phyloP scores from a whole-genome alignment of 2,329 filamentous ascomycete species.

The Penicillium frequentans region DNA sequence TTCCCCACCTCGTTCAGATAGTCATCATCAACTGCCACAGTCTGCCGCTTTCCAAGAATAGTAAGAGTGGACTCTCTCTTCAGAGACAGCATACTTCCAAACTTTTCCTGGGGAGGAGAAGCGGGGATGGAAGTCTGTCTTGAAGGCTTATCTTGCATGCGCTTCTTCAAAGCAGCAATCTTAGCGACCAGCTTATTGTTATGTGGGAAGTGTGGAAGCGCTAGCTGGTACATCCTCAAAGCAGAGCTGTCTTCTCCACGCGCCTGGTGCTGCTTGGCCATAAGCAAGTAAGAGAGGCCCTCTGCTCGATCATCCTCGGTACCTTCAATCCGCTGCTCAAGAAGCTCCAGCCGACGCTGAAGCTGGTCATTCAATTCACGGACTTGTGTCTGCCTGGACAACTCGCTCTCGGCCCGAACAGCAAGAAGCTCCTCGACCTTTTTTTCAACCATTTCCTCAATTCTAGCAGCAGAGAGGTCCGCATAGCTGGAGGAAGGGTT shows the following conservation, averaged over 20 bases:
- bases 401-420: slow-evolving; percentile 65
- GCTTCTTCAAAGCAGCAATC: slow-evolving; percentile 55
- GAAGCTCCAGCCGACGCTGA: slow-evolving; percentile 74
- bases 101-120: slow-evolving; percentile 21
- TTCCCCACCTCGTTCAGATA: slow-evolving; percentile 25
- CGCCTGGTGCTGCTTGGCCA: slow-evolving; percentile 87
- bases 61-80: slow-evolving; percentile 28
- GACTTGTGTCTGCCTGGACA: slow-evolving; percentile 40
- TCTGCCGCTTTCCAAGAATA: slow-evolving; percentile 27
- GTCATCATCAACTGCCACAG: slow-evolving; percentile 34
- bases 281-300: slow-evolving; percentile 80
- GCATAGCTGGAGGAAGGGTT: slow-evolving; percentile 41
- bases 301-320: slow-evolving; percentile 75
- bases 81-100: slow-evolving; percentile 36
- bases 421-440: slow-evolving; percentile 89
- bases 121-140: slow-evolving; percentile 15
- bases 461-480: slow-evolving; percentile 68
- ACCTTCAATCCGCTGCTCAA: slow-evolving; percentile 82
- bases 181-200: slow-evolving; percentile 71
- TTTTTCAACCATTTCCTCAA: slow-evolving; percentile 88
- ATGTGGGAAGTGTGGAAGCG: slow-evolving; percentile 79
- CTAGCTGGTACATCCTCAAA: slow-evolving; percentile 81
- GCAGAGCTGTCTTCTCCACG: slow-evolving; percentile 76
- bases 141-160: slow-evolving; percentile 37
- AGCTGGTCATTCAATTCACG: slow-evolving; percentile 72